phyloP scores from a whole-genome alignment of 768 basidiomycete genomes.

The Lyophyllum decastes region DNA sequence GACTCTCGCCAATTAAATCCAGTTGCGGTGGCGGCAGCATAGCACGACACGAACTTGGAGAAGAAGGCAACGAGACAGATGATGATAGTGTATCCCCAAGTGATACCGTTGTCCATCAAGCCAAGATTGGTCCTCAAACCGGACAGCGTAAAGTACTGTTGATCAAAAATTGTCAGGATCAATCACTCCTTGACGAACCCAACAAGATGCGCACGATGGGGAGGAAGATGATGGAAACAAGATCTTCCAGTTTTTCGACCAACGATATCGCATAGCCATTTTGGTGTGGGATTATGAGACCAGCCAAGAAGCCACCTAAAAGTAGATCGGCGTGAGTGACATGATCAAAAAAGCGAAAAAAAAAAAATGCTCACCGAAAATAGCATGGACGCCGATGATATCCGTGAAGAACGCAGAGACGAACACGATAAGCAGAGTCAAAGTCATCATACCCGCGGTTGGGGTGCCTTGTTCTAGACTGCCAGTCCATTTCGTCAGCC shows the following conservation, averaged over 20 bases:
- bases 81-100: slow-evolving; percentile 81
- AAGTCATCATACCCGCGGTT: slow-evolving; percentile 74
- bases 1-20: slow-evolving; percentile 80
- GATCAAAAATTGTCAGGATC: slow-evolving; percentile 13
- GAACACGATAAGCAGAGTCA: slow-evolving; percentile 75
- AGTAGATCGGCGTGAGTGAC: slow-evolving; percentile 2
- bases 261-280: slow-evolving; percentile 80
- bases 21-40: slow-evolving; percentile 50
- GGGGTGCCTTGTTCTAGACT: slow-evolving; percentile 75
- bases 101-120: slow-evolving; percentile 68
- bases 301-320: slow-evolving; percentile 78
- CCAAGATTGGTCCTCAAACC: slow-evolving; percentile 83
- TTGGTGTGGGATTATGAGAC: slow-evolving; percentile 80
- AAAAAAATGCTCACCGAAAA: slow-evolving; percentile 47
- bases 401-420: slow-evolving; percentile 83
- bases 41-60: slow-evolving; percentile 79
- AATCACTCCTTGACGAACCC: neutral
- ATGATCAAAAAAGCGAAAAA: neutral
- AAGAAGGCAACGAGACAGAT: slow-evolving; percentile 75
- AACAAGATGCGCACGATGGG: slow-evolving; percentile 58
- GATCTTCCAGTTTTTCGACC: slow-evolving; percentile 86
- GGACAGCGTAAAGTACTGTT: slow-evolving; percentile 77
- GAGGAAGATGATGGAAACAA: slow-evolving; percentile 74
- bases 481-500: slow-evolving; percentile 68
- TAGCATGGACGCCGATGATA: slow-evolving; percentile 77